phyloP scores from a whole-genome alignment of 441 rosid species.

The Omphalea diandra region DNA sequence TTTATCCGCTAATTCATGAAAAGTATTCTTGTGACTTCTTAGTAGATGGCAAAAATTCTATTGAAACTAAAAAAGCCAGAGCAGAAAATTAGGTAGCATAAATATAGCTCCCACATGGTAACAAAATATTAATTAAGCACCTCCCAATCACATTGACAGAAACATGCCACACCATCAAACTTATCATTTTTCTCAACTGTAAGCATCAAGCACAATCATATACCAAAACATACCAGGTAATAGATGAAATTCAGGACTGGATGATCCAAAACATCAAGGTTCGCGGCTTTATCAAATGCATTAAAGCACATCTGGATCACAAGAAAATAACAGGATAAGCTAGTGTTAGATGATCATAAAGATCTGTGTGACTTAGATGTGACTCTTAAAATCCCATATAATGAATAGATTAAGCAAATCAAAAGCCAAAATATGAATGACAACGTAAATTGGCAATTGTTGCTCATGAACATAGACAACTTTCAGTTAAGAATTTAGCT shows the following conservation, averaged over 20 bases:
- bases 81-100: not conserved
- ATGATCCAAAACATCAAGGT: constrained; percentile 81
- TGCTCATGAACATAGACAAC: not conserved
- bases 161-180: not conserved
- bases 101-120: not conserved
- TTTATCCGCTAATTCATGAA: not conserved
- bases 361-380: not conserved
- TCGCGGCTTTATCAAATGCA: constrained; percentile 77
- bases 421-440: not conserved
- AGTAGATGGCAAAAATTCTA: not conserved
- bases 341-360: constrained; percentile 11
- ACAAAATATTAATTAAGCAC: not conserved
- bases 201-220: not conserved
- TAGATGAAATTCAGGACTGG: constrained; percentile 78
- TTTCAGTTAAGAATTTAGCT: not conserved
- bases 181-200: not conserved
- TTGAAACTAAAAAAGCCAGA: not conserved
- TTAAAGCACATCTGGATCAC: constrained; percentile 68
- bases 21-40: not conserved
- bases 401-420: not conserved
- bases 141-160: not conserved
- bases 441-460: not conserved
- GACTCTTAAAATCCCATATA: not conserved
- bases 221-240: constrained; percentile 59
- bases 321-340: constrained; percentile 12